Evolutionary conservation across 2,329 filamentous ascomycete species (phyloP).

Genomic region (Calonectria hongkongensis): DNA sequence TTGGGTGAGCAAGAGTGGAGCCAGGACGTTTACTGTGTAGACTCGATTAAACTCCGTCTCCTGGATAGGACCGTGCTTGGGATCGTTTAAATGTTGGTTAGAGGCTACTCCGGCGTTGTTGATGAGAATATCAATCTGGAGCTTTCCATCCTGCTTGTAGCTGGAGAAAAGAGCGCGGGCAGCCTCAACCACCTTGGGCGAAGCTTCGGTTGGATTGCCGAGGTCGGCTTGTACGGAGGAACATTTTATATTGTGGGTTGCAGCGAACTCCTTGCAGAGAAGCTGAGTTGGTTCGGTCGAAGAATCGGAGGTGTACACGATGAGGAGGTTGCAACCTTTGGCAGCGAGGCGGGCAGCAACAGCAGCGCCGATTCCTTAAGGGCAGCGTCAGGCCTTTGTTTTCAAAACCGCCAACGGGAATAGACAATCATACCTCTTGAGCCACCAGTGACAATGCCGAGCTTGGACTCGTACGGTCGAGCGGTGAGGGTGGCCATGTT

Average conservation of each 20-base stretch:
- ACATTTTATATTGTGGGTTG: slow-evolving; percentile 62
- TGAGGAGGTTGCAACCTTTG: slow-evolving; percentile 76
- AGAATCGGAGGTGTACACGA: slow-evolving; percentile 76
- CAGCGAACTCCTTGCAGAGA: slow-evolving; percentile 67
- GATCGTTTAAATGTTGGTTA: slow-evolving; percentile 78
- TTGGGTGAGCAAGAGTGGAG: slow-evolving; percentile 86
- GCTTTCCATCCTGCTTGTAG: slow-evolving; percentile 47
- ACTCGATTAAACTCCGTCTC: slow-evolving; percentile 80
- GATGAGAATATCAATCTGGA: slow-evolving; percentile 84
- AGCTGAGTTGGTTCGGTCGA: slow-evolving; percentile 68
- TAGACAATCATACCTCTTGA: slow-evolving; percentile 55
- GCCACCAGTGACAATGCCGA: slow-evolving; percentile 59
- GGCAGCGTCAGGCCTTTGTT: slow-evolving; percentile 30
- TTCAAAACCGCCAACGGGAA: not conserved
- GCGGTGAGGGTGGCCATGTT: slow-evolving; percentile 47
- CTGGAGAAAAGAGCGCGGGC: slow-evolving; percentile 54
- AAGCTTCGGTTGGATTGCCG: slow-evolving; percentile 50
- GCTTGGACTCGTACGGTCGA: slow-evolving; percentile 58
- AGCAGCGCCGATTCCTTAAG: slow-evolving; percentile 75
- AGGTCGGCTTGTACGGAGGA: slow-evolving; percentile 57
- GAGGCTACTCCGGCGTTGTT: slow-evolving; percentile 87
- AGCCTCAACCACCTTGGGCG: slow-evolving; percentile 55
- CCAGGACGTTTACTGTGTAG: slow-evolving; percentile 88
- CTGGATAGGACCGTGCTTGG: slow-evolving; percentile 71
- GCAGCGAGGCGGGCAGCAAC: slow-evolving; percentile 74